Evolutionary conservation across 495 filamentous ascomycete genomes (phyloP).

Genomic region (Penicillium egyptiacum): DNA sequence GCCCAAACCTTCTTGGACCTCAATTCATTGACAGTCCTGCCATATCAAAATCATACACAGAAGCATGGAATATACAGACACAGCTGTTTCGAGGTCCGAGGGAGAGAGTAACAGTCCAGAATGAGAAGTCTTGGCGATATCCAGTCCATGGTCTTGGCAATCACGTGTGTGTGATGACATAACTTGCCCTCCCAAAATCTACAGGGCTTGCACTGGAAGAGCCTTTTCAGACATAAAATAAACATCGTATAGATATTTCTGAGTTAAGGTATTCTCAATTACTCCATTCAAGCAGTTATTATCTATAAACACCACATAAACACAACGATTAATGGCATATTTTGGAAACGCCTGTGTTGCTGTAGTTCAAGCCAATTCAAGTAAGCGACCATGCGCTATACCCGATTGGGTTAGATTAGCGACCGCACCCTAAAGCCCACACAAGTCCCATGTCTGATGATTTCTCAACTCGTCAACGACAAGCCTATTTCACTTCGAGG

Average conservation of each 20-base stretch:
- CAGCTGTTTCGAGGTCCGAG: background rate
- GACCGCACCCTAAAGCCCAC: constrained; percentile 53
- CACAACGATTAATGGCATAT: background rate
- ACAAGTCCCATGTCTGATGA: constrained; percentile 44
- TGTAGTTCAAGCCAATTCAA: constrained; percentile 5
- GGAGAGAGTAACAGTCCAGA: background rate
- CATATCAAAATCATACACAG: background rate
- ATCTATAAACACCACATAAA: background rate
- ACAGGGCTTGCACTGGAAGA: background rate
- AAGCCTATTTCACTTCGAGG: constrained; percentile 53
- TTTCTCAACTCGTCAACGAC: constrained; percentile 51
- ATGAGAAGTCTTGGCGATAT: background rate
- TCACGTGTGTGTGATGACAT: constrained; percentile 9
- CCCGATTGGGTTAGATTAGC: constrained; percentile 49
- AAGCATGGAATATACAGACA: background rate
- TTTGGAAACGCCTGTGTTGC: background rate
- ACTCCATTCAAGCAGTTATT: background rate
- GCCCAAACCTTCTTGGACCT: background rate
- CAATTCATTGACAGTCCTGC: background rate
- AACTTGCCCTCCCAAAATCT: constrained; percentile 3
- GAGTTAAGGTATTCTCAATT: background rate
- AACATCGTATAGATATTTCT: background rate
- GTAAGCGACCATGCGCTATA: constrained; percentile 31
- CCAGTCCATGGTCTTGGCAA: background rate
- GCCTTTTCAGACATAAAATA: background rate